Conservation (phyloP, 768 basidiomycete species). For the Boletus eberwhitei region DNA sequence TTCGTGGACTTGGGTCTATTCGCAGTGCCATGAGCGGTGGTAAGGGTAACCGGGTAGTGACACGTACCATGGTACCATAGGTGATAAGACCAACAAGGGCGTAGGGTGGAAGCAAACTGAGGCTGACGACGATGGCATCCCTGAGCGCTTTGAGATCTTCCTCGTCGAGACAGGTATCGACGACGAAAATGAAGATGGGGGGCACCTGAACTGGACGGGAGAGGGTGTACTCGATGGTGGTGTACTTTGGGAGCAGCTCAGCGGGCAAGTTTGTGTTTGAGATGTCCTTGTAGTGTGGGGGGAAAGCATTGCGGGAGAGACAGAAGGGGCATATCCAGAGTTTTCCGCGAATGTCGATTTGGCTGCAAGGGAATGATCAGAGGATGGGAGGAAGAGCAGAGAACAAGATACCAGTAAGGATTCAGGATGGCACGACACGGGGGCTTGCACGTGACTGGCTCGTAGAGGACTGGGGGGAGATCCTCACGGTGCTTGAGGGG, state of each 20-base stretch:
- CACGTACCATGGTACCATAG: slow-evolving; percentile 89
- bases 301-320: slow-evolving; percentile 93
- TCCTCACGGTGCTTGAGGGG: slow-evolving; percentile 93
- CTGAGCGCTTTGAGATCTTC: slow-evolving; percentile 95
- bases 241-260: slow-evolving; percentile 96
- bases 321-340: slow-evolving; percentile 99
- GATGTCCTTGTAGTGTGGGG: slow-evolving; percentile 98
- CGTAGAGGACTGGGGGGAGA: slow-evolving; percentile 93
- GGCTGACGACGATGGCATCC: slow-evolving; percentile 91
- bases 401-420: slow-evolving; percentile 78
- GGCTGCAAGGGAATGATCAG: slow-evolving; percentile 47
- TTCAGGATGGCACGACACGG: slow-evolving; percentile 97
- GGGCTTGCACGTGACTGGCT: slow-evolving; percentile 97
- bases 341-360: slow-evolving; percentile 97
- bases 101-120: slow-evolving; percentile 89
- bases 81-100: slow-evolving; percentile 96
- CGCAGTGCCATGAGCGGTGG: neutral
- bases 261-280: slow-evolving; percentile 95
- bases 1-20: slow-evolving; percentile 97
- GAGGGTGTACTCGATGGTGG: slow-evolving; percentile 99
- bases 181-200: slow-evolving; percentile 94
- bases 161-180: slow-evolving; percentile 94
- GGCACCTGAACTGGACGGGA: slow-evolving; percentile 87
- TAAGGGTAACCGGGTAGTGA: neutral
- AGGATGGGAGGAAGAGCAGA: neutral